Evolutionary conservation across 148 eudicot species (phyloP).

Genomic region (Spergularia marina): DNA sequence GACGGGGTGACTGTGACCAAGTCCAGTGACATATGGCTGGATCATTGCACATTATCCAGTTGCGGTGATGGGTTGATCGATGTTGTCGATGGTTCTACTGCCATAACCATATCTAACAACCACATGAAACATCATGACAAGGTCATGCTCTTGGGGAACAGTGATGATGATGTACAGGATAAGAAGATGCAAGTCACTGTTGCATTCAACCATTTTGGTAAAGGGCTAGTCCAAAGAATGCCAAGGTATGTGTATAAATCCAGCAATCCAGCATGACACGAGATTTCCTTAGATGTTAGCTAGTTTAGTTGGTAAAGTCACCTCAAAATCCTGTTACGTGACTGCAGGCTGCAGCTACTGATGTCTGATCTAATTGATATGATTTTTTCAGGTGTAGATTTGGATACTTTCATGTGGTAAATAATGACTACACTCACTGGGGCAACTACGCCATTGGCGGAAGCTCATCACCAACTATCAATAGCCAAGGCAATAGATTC

Average conservation of each 20-base stretch:
- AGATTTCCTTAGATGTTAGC: background rate
- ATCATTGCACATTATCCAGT: constrained; percentile 49
- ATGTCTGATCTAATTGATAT: background rate
- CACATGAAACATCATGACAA: constrained; percentile 47
- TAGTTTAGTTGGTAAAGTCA: background rate
- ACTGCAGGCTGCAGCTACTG: background rate
- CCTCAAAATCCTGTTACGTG: background rate
- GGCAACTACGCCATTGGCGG: constrained; percentile 64
- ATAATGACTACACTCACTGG: constrained; percentile 62
- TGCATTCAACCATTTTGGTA: constrained; percentile 60
- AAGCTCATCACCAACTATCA: constrained; percentile 56
- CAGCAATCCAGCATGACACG: too few species aligned
- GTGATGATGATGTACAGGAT: constrained; percentile 37
- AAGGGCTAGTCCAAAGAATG: constrained; percentile 60
- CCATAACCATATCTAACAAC: constrained; percentile 48
- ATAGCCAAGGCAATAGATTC: constrained; percentile 64
- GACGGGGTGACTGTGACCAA: constrained; percentile 41
- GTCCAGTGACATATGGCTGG: constrained; percentile 48
- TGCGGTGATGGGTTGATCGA: constrained; percentile 54
- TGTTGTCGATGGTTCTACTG: constrained; percentile 44
- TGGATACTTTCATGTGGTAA: constrained; percentile 61
- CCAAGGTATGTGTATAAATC: constrained; percentile 36
- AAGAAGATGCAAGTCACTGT: constrained; percentile 51
- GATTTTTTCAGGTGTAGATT: constrained; percentile 41
- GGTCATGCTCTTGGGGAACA: constrained; percentile 62